Evolutionary conservation across 345 rosid genomes (phyloP), one percentile per base, ranked within the genome.

Genomic region (Corchorus olitorius): DNA sequence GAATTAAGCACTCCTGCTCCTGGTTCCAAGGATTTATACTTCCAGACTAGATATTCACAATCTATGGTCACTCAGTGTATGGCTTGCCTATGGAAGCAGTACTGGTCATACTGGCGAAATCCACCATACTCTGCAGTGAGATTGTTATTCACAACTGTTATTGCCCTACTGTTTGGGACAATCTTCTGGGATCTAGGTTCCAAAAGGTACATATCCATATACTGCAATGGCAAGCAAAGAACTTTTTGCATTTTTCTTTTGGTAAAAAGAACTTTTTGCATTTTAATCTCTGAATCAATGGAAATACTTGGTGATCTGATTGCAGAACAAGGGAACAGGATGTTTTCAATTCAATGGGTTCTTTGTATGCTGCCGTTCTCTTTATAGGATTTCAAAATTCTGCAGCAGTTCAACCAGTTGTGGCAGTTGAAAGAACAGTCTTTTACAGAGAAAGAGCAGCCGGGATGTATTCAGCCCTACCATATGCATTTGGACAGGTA

Each of bases 401-500:
- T 4, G 16, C 84, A 5, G 81, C 87, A 5, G 88, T 84, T 56
- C 92, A 89, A 65, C 94, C 94, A 6, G 91, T 90, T 15, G 94
- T 90, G 52, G 86, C 86, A 0, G 65, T 90, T n/a, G 94, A 90
- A 74, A 87, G 94, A 78, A 90, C 92, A 4, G 91, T 90, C 0
- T 89, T 87, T 77, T 90, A 90, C 60, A 77, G 92, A 78, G 92
- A 90, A 81, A 86, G 89, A 76, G 89, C 87, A 54, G 92, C 92
- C 4, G 89, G 92, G 65, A 86, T 90, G 92, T 90, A 90, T 73
- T 90, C 92, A 34, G 90, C 92, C 37, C 62, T 90, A 73, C 88
- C 94, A 39, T 90, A 90, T 73, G 94, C 94, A 41, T 87, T 89
- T 50, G 94, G 82, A 48, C 92, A 90, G 86, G 92, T 88, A 83